phyloP scores from a whole-genome alignment of 495 filamentous ascomycete species.

The Hypoxylon fuscum region DNA sequence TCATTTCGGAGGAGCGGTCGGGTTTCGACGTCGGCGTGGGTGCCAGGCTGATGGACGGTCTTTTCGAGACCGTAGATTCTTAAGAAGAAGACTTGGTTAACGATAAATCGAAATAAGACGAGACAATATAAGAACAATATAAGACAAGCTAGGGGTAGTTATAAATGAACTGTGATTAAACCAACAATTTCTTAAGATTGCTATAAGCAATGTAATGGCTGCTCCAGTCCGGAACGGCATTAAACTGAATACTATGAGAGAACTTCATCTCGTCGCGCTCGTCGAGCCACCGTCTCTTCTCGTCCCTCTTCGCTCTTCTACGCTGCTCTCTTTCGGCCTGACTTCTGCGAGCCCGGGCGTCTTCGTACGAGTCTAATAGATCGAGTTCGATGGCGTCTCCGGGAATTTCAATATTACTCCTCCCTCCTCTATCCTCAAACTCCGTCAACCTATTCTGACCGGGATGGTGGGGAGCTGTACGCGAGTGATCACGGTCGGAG shows the following conservation, averaged over 20 bases:
- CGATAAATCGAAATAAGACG: neutral
- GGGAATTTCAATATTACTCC: conserved; percentile 19
- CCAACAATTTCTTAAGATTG: conserved; percentile 97
- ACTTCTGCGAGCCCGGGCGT: conserved; percentile 9
- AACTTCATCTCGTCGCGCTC: conserved; percentile 95
- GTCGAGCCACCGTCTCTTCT: conserved; percentile 65
- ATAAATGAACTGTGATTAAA: conserved; percentile 28
- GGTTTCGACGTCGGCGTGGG: conserved; percentile 78
- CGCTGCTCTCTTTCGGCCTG: conserved; percentile 26
- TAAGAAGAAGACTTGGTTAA: conserved; percentile 8
- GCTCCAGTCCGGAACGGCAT: conserved; percentile 99
- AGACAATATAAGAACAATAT: neutral
- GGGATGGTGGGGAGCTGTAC: conserved; percentile 29
- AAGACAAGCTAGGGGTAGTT: neutral
- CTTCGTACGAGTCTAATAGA: conserved; percentile 6
- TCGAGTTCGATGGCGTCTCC: conserved; percentile 50
- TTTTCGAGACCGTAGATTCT: conserved; percentile 97
- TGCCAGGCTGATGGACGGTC: conserved; percentile 63
- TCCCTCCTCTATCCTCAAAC: conserved; percentile 54
- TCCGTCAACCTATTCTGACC: conserved; percentile 30
- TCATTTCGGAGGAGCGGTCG: conserved; percentile 78
- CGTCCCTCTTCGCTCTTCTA: conserved; percentile 50
- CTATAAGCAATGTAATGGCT: conserved; percentile 97
- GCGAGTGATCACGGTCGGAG: conserved; percentile 40
- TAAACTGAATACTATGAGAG: conserved; percentile 99